These are phyloP conservation scores for Monosporascus sp. DNA, from an alignment of 2,329 filamentous ascomycete species.

Conservation along the genomic window DNA sequence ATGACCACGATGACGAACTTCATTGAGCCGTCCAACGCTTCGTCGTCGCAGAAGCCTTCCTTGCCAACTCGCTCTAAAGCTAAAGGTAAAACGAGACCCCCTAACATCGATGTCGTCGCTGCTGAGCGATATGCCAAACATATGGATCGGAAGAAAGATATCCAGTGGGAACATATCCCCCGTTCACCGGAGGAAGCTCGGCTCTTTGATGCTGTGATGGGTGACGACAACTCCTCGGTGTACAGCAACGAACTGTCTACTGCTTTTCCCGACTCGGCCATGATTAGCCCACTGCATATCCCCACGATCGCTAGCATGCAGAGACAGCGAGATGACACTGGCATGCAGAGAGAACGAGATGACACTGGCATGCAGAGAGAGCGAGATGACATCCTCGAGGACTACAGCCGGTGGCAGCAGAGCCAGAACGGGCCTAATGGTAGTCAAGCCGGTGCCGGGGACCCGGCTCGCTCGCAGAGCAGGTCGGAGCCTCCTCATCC, in stretches of 20 bases:
- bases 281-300: conserved; percentile 4
- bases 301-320: neutral
- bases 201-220: neutral
- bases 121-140: conserved; percentile 4
- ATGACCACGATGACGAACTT: conserved; percentile 19
- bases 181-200: conserved; percentile 9
- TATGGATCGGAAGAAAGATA: neutral
- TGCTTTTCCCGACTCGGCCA: neutral
- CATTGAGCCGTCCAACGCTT: conserved; percentile 2
- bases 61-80: too few species aligned
- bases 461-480: conserved; percentile 3
- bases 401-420: neutral
- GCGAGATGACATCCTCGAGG: neutral
- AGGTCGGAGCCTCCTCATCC: neutral
- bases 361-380: neutral
- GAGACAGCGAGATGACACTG: neutral
- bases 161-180: conserved; percentile 6
- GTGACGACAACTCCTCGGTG: neutral
- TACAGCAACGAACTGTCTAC: neutral
- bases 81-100: too few species aligned
- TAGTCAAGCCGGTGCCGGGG: neutral
- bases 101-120: neutral
- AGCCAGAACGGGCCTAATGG: neutral
- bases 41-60: too few species aligned
- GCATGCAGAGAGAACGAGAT: neutral